phyloP scores from a whole-genome alignment of 768 basidiomycete species.

The Lentinula guzmanii region DNA sequence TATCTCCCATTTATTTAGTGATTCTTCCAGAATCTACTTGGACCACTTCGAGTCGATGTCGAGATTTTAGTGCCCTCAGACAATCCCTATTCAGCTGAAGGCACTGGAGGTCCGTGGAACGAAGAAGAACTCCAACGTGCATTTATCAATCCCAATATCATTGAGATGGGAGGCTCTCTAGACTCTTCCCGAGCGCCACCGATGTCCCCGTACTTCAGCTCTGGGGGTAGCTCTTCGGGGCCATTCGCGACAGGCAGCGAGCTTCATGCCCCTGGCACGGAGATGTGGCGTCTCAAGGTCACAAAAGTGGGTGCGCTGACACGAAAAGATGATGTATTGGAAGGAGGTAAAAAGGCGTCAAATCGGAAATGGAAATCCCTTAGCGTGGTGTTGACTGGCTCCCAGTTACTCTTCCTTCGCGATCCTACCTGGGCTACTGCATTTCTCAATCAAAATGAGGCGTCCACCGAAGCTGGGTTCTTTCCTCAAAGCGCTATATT shows the following conservation, averaged over 20 bases:
- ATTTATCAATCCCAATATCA: conserved; percentile 53
- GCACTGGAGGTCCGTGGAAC: conserved; percentile 61
- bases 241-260: conserved; percentile 24
- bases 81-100: conserved; percentile 66
- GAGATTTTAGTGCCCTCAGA: conserved; percentile 48
- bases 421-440: conserved; percentile 53
- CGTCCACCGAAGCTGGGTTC: conserved; percentile 23
- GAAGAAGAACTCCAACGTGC: conserved; percentile 57
- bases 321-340: conserved; percentile 74
- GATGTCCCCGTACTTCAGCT: conserved; percentile 26
- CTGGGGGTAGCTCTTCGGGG: conserved; percentile 26
- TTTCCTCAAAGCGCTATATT: conserved; percentile 38
- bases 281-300: conserved; percentile 50
- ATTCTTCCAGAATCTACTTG: conserved; percentile 50
- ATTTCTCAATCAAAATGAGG: conserved; percentile 37
- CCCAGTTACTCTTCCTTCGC: conserved; percentile 88
- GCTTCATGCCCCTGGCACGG: conserved; percentile 14
- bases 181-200: conserved; percentile 29
- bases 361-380: conserved; percentile 87
- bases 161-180: conserved; percentile 44
- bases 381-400: conserved; percentile 81
- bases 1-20: not conserved
- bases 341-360: conserved; percentile 68
- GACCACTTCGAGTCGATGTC: conserved; percentile 64
- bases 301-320: conserved; percentile 77